These are phyloP conservation scores for Furcasterigmium sp. DNA, from an alignment of 2,329 filamentous ascomycete species.

Conservation along the genomic window DNA sequence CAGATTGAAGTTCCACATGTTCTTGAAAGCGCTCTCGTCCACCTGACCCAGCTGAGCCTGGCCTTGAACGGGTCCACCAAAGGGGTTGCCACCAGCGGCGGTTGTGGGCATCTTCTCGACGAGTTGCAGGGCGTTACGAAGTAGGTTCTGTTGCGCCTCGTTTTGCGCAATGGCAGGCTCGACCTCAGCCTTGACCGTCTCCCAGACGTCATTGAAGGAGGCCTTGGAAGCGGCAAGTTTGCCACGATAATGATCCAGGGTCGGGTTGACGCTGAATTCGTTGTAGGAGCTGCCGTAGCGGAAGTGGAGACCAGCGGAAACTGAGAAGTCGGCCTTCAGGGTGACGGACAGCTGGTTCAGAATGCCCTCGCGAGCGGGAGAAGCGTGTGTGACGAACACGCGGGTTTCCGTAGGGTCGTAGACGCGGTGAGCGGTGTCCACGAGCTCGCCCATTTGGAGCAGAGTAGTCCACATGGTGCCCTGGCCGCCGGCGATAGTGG, in stretches of 20 bases:
- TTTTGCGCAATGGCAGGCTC: slow-evolving; percentile 92
- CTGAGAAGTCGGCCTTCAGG: slow-evolving; percentile 95
- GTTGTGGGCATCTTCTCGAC: slow-evolving; percentile 98
- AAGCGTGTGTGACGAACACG: slow-evolving; percentile 94
- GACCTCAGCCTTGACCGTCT: slow-evolving; percentile 94
- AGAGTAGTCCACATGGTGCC: slow-evolving; percentile 99
- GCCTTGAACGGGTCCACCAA: slow-evolving; percentile 71
- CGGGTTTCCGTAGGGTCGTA: slow-evolving; percentile 98
- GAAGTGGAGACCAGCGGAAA: slow-evolving; percentile 97
- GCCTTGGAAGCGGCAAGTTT: slow-evolving; percentile 97
- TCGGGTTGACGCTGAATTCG: slow-evolving; percentile 98
- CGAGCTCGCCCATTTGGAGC: slow-evolving; percentile 94
- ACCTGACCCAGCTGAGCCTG: slow-evolving; percentile 76
- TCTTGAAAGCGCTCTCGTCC: slow-evolving; percentile 98
- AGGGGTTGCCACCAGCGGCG: slow-evolving; percentile 93
- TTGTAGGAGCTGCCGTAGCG: slow-evolving; percentile 99
- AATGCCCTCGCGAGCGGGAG: slow-evolving; percentile 91
- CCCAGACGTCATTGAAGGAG: slow-evolving; percentile 99
- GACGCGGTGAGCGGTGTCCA: slow-evolving; percentile 95
- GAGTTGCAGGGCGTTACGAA: slow-evolving; percentile 86
- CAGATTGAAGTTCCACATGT: slow-evolving; percentile 99
- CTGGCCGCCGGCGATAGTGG: slow-evolving; percentile 95
- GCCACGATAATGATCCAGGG: slow-evolving; percentile 94
- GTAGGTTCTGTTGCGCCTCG: slow-evolving; percentile 84
- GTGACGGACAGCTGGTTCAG: slow-evolving; percentile 97